A percentile compares a stretch with the other conserved stretches of the same genome.
phyloP scores from a whole-genome alignment of 805 yeast species.

The Wickerhamomyces mucosus region DNA sequence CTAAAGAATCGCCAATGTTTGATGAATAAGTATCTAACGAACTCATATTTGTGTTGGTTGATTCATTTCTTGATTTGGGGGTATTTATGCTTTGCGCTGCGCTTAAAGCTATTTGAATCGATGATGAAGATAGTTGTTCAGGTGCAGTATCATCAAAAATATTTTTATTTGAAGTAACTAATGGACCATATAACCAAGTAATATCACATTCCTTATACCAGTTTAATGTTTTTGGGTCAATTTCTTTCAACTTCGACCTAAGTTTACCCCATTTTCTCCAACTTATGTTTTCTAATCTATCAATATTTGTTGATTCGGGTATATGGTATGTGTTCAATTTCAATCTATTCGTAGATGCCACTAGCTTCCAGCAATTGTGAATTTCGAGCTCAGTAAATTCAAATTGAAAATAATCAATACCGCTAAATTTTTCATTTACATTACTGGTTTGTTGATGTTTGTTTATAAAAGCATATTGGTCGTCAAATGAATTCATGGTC shows the following conservation, averaged over 20 bases:
- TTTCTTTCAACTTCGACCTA: slow-evolving; percentile 44
- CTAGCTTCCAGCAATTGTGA: slow-evolving; percentile 33
- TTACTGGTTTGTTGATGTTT: not conserved
- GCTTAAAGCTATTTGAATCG: not conserved
- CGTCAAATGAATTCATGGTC: slow-evolving; percentile 1
- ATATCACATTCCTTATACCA: slow-evolving; percentile 95
- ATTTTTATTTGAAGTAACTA: slow-evolving; percentile 5
- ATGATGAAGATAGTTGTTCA: not conserved
- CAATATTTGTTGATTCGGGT: slow-evolving; percentile 25
- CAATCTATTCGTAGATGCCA: slow-evolving; percentile 21
- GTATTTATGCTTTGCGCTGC: not conserved
- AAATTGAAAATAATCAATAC: slow-evolving; percentile 31
- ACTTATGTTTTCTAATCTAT: slow-evolving; percentile 67
- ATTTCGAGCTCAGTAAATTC: slow-evolving; percentile 26
- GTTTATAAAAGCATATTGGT: not conserved
- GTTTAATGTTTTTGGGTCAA: slow-evolving; percentile 77
- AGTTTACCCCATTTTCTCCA: slow-evolving; percentile 97
- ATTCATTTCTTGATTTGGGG: slow-evolving; percentile 2
- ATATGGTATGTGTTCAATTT: slow-evolving; percentile 19
- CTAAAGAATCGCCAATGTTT: too few relatives aligned
- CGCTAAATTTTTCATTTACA: too few relatives aligned
- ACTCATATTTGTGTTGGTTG: too few relatives aligned
- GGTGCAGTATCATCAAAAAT: not conserved
- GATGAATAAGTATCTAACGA: too few relatives aligned
- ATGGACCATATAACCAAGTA: slow-evolving; percentile 93